Evolutionary conservation across 2,329 filamentous ascomycete species (phyloP).

Genomic region (Fusarium aywerte): DNA sequence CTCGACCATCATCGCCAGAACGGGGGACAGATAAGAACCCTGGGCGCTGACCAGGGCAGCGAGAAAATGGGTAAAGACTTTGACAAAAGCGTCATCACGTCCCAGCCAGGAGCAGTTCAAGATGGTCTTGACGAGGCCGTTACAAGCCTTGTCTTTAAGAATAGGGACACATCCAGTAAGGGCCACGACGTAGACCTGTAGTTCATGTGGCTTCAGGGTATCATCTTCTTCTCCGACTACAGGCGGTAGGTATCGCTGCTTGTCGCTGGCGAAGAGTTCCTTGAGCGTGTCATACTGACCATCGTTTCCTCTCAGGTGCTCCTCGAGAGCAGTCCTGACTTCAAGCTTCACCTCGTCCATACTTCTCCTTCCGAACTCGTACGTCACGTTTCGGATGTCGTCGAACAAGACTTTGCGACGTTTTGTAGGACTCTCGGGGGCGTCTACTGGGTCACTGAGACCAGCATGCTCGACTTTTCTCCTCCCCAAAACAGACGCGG

Average conservation of each 20-base stretch:
- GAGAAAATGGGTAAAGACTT: conserved; percentile 74
- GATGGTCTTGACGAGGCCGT: conserved; percentile 67
- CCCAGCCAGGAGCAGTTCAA: conserved; percentile 73
- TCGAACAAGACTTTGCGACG: conserved; percentile 69
- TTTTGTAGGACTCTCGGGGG: conserved; percentile 60
- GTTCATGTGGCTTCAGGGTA: conserved; percentile 63
- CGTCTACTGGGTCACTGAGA: conserved; percentile 54
- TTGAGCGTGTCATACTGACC: conserved; percentile 71
- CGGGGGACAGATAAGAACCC: conserved; percentile 76
- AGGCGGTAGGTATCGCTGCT: conserved; percentile 53
- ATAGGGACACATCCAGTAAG: conserved; percentile 70
- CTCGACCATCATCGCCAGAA: conserved; percentile 83
- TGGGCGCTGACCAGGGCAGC: conserved; percentile 83
- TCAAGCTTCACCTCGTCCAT: conserved; percentile 67
- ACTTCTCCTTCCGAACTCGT: conserved; percentile 64
- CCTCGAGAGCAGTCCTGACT: conserved; percentile 66
- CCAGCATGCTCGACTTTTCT: conserved; percentile 58
- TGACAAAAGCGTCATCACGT: conserved; percentile 72
- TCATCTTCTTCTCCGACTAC: conserved; percentile 60
- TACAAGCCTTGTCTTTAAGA: conserved; percentile 67
- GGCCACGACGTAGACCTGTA: conserved; percentile 71
- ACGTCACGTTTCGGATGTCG: conserved; percentile 66
- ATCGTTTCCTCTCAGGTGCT: conserved; percentile 66
- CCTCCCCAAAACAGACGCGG: conserved; percentile 58
- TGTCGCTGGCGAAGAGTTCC: conserved; percentile 65